Conservation (phyloP, 1,284 basidiomycete species). For the Ganoderma meredithae region DNA sequence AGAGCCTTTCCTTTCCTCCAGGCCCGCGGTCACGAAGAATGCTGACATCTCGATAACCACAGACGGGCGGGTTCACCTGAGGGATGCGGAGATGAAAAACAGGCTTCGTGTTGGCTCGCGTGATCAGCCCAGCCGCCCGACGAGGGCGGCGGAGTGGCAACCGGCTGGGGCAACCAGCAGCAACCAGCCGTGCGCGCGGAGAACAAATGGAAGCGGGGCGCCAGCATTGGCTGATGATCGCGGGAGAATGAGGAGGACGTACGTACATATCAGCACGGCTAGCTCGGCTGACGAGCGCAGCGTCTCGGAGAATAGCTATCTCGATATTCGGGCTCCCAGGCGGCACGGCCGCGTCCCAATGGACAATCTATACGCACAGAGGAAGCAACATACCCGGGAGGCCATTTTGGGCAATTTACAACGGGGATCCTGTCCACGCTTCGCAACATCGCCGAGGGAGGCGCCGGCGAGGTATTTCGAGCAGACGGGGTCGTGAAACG, state of each 20-base stretch:
- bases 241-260: constrained; percentile 15
- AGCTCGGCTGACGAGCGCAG: neutral
- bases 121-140: constrained; percentile 18
- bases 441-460: neutral
- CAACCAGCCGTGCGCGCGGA: constrained; percentile 6
- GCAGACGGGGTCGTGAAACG: neutral
- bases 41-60: constrained; percentile 11
- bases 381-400: neutral
- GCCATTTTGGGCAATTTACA: neutral
- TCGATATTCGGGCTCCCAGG: constrained; percentile 6
- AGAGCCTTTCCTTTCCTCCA: neutral
- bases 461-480: neutral
- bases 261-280: constrained; percentile 11
- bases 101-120: constrained; percentile 12
- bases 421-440: neutral
- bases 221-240: constrained; percentile 17
- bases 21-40: constrained; percentile 4
- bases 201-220: constrained; percentile 6
- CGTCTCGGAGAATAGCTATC: constrained; percentile 5
- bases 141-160: constrained; percentile 7
- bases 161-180: constrained; percentile 4
- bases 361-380: neutral
- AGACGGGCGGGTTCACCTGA: constrained; percentile 7
- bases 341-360: constrained; percentile 6
- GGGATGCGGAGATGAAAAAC: constrained; percentile 14